A percentile compares a stretch with the other conserved stretches of the same genome.
phyloP scores from a whole-genome alignment of 129 eudicot species.

The Flaveria robusta region DNA sequence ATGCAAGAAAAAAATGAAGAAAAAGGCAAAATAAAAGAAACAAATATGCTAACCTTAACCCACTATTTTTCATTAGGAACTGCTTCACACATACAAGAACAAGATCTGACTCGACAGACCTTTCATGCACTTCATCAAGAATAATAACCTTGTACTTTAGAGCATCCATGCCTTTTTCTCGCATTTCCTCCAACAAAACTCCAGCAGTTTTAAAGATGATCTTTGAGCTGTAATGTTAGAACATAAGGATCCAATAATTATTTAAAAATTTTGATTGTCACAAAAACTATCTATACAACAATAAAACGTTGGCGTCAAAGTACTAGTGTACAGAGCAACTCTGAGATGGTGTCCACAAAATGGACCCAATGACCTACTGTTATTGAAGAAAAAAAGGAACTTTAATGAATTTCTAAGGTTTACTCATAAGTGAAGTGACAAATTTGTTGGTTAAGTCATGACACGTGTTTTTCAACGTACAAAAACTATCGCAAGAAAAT shows the following conservation, averaged over 20 bases:
- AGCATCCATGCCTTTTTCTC: constrained; percentile 85
- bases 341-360: constrained; percentile 3
- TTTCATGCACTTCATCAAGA: constrained; percentile 97
- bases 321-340: neutral
- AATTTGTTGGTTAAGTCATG: constrained; percentile 7
- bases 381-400: neutral
- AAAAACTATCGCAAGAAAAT: neutral
- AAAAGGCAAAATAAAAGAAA: constrained; percentile 17
- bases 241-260: neutral
- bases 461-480: constrained; percentile 2
- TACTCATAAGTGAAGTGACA: constrained; percentile 11
- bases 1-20: neutral
- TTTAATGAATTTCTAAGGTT: neutral
- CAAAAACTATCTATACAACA: neutral
- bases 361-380: neutral
- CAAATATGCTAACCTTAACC: constrained; percentile 55
- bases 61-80: constrained; percentile 61
- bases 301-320: neutral
- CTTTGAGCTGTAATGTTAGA: constrained; percentile 62
- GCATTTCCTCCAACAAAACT: constrained; percentile 95
- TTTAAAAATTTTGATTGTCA: neutral
- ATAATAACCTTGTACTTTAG: constrained; percentile 87
- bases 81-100: constrained; percentile 97
- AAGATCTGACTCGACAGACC: constrained; percentile 98
- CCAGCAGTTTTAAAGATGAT: constrained; percentile 98